A percentile compares a stretch with the other conserved stretches of the same genome.
phyloP scores from a whole-genome alignment of 2,329 filamentous ascomycete genomes.

The Colletotrichum coccodes region DNA sequence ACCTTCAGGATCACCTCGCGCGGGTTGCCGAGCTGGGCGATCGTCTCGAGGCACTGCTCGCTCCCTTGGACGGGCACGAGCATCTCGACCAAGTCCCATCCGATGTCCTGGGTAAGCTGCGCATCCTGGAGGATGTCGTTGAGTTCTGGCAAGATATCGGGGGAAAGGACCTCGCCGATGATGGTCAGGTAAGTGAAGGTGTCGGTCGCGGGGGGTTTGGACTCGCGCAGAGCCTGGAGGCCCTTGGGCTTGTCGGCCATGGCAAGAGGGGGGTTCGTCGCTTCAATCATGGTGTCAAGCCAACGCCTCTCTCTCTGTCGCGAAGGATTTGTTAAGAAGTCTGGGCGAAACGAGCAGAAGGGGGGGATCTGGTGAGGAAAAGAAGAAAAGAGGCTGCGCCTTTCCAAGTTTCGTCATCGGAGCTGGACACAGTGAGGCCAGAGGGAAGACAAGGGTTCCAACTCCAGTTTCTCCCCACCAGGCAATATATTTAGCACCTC shows the following conservation, averaged over 20 bases:
- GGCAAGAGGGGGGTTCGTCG: constrained; percentile 15
- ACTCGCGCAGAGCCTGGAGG: constrained; percentile 58
- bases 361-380: constrained; percentile 5
- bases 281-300: constrained; percentile 31
- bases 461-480: constrained; percentile 28
- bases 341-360: background rate
- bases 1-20: constrained; percentile 85
- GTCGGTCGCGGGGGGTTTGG: constrained; percentile 66
- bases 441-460: constrained; percentile 13
- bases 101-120: constrained; percentile 78
- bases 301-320: background rate
- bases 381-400: constrained; percentile 26
- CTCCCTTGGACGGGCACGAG: constrained; percentile 75
- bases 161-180: constrained; percentile 76
- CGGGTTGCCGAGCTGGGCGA: constrained; percentile 82
- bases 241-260: constrained; percentile 48
- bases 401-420: constrained; percentile 28
- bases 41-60: constrained; percentile 77
- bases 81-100: constrained; percentile 85
- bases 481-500: constrained; percentile 26
- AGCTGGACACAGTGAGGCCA: background rate
- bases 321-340: background rate
- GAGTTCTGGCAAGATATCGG: constrained; percentile 73
- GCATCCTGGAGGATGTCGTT: constrained; percentile 76
- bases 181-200: constrained; percentile 82